phyloP scores from a whole-genome alignment of 768 basidiomycete species.

The Phlebiopsis flavidoalba region DNA sequence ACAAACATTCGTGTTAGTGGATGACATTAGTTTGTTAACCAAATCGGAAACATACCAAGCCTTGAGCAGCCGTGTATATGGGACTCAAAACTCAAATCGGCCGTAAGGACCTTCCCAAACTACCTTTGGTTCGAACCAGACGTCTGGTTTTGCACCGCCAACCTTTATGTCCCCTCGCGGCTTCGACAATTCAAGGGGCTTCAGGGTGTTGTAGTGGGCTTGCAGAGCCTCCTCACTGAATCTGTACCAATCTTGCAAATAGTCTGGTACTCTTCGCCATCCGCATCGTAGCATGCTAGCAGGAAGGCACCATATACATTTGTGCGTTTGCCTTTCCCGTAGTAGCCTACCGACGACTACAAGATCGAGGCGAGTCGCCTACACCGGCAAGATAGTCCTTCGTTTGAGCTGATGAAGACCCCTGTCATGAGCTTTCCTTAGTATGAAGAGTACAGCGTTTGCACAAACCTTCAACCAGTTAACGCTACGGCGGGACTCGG shows the following conservation, averaged over 20 bases:
- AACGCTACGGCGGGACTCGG: slow-evolving; percentile 90
- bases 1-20: neutral
- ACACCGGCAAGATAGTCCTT: slow-evolving; percentile 97
- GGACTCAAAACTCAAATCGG: slow-evolving; percentile 96
- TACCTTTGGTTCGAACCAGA: slow-evolving; percentile 96
- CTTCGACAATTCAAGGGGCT: slow-evolving; percentile 67
- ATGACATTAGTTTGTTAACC: neutral
- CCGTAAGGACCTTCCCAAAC: slow-evolving; percentile 99
- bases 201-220: slow-evolving; percentile 73
- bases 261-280: slow-evolving; percentile 91
- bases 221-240: slow-evolving; percentile 91
- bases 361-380: slow-evolving; percentile 94
- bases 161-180: slow-evolving; percentile 79
- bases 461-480: slow-evolving; percentile 91
- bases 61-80: slow-evolving; percentile 91
- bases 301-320: slow-evolving; percentile 98
- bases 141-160: slow-evolving; percentile 92
- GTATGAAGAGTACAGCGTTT: neutral
- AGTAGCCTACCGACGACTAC: slow-evolving; percentile 97
- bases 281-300: slow-evolving; percentile 93
- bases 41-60: slow-evolving; percentile 51
- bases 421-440: neutral
- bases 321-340: slow-evolving; percentile 96
- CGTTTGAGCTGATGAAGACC: slow-evolving; percentile 68
- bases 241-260: slow-evolving; percentile 98